These are phyloP conservation scores for Termitomyces sp. DNA, from an alignment of 768 basidiomycete genomes.

Conservation along the genomic window DNA sequence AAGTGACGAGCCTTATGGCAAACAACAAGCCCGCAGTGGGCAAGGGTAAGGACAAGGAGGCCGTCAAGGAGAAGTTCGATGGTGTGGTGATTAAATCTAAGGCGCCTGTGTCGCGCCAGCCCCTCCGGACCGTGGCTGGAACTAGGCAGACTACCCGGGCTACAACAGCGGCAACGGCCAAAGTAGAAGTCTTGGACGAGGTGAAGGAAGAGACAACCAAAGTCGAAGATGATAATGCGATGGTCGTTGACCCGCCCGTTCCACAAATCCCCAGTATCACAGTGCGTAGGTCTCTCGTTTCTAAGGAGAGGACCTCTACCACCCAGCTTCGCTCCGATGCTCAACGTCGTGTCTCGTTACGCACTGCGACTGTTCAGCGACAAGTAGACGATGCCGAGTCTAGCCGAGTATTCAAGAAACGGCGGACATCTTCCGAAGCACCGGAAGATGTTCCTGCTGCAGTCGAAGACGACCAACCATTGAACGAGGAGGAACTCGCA, in stretches of 20 bases:
- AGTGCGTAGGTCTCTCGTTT: slow-evolving; percentile 36
- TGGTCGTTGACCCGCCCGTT: slow-evolving; percentile 46
- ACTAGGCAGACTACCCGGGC: slow-evolving; percentile 38
- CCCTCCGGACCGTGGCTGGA: slow-evolving; percentile 51
- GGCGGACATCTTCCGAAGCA: slow-evolving; percentile 68
- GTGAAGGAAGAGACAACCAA: slow-evolving; percentile 29
- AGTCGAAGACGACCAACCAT: slow-evolving; percentile 34
- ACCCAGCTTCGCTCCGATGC: slow-evolving; percentile 21
- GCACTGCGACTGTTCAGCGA: slow-evolving; percentile 20
- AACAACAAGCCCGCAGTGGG: slow-evolving; percentile 45
- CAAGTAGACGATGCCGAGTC: slow-evolving; percentile 55
- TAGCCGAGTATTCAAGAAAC: slow-evolving; percentile 67
- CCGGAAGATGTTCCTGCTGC: slow-evolving; percentile 41
- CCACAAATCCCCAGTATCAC: slow-evolving; percentile 39
- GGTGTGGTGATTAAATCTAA: slow-evolving; percentile 63
- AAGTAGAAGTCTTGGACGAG: slow-evolving; percentile 18
- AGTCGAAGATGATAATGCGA: slow-evolving; percentile 49
- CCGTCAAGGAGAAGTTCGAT: slow-evolving; percentile 54
- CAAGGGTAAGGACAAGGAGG: slow-evolving; percentile 62
- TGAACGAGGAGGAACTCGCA: slow-evolving; percentile 46
- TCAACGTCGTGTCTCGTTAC: slow-evolving; percentile 26
- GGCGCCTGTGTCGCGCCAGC: slow-evolving; percentile 43
- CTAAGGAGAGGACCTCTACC: slow-evolving; percentile 29
- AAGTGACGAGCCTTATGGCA: slow-evolving; percentile 52
- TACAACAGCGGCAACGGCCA: slow-evolving; percentile 20